Evolutionary conservation across 768 basidiomycete genomes (phyloP), one percentile per base, ranked within the genome.

Genomic region (Calocybe indica): DNA sequence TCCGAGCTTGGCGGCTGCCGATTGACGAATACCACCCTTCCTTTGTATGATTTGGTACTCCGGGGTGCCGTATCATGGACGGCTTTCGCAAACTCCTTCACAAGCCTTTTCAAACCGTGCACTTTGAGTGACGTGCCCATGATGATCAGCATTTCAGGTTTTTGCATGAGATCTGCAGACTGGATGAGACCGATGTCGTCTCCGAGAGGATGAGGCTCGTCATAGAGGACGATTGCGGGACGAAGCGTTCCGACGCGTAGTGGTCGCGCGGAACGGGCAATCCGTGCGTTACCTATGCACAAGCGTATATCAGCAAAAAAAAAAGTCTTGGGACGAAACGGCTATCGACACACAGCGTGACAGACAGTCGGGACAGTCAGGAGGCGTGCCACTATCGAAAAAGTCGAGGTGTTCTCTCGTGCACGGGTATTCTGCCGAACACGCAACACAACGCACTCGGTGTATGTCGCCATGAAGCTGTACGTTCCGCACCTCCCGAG

Each of bases 51-150:
- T 42, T 65, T 63, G 37, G 55, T 54, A 29, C 70, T 55, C 12
- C 64, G 57, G 6, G 68, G 57, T 8, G 69, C 60, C 3, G 69
- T 62, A 11, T 78, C 70, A 58, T 89, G 92, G 5, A 96, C 84
- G n/a, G 74, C 75, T 55, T 79, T 82, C 5, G 93, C 91, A 51
- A 98, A 96, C 44, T 95, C 92, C 65, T 92, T 96, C 43, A 96
- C 92, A 30, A 97, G 78, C 58, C 84, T 88, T 69, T 91, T 92
- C 46, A 97, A 70, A 10, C 94, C 95, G 54, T 96, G 93, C 7
- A 98, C 96, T 65, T 95, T 95, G 48, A 99, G 75, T 12, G 90
- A 92, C 11, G 96, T 99, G 15, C 95, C 95, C 89, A 98, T 94
- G 57, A 99, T 87, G 56, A 99, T 83, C 37, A 99, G 71, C 72